Base-by-base conservation (phyloP, 2,329 filamentous ascomycete species). In the Sporothrix variecibatus region DNA sequence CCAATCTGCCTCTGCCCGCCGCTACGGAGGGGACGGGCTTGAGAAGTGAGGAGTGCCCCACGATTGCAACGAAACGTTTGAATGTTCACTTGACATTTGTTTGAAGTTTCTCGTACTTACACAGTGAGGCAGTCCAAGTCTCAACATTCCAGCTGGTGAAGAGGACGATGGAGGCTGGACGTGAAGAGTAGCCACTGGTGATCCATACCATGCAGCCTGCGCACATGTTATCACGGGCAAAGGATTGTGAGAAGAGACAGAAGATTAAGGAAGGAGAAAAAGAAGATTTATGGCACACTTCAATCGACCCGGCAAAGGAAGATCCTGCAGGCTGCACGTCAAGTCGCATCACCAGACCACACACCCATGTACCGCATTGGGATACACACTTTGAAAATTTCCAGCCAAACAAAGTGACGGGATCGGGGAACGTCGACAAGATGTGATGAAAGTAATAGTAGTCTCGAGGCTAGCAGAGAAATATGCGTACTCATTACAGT, bases 321-420 rank as follows among this genome's bases (percentile, higher is more conserved):
- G 53, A 43, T 73, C 49, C 64, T 60, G 46, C n/a, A 38, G 31
- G 28, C 49, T 71, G 68, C 68, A 56, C 65, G 53, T 53, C 58
- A 73, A 49, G 12, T 56, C 20, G 72, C 65, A 69, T 69, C 65
- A 72, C 60, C 46, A 58, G 71, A 67, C 71, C 71, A 65, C 58
- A 56, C 31, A 51, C 43, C 43, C 62, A 49, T 68, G 72, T 73
- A 64, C 72, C 51, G 72, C 51, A 60, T 26, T 20, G 62, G 71
- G 60, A 53, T 56, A 62, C 58, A 49, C 43, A 2, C 15, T 49
- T 43, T 43, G 8, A 43, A 2, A 8, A 11, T 5, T 38, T 40
- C 38, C 58, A 65, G 60, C 71, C 60, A 58, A 67, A 72, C 71
- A 67, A 46, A 65, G 60, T 15, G 40, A 38, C 67, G 23, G 43